Percentiles rank a stretch among this genome's conserved stretches.
phyloP scores from a whole-genome alignment of 192 early-diverging fungal species.

The Umbelopsis vinacea region DNA sequence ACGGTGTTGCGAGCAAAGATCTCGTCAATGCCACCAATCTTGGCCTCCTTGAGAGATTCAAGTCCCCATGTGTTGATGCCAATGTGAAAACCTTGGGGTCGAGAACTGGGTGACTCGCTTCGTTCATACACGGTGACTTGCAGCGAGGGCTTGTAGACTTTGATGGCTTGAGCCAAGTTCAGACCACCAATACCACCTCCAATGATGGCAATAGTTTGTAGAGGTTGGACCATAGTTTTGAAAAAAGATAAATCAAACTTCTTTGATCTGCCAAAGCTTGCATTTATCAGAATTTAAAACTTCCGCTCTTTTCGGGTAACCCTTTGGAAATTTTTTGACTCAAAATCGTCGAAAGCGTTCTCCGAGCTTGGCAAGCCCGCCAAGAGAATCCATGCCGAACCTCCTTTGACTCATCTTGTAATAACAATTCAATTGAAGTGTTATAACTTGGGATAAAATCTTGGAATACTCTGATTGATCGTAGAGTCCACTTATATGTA shows the following conservation, averaged over 20 bases:
- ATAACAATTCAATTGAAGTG: too few species aligned
- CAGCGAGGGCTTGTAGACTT: neutral
- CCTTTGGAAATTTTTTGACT: neutral
- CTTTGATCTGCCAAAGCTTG: too few species aligned
- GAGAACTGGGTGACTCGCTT: neutral
- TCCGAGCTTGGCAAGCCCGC: neutral
- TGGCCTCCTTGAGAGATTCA: conserved; percentile 13
- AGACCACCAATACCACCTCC: conserved; percentile 31
- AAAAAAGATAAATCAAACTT: too few species aligned
- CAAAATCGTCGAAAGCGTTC: neutral
- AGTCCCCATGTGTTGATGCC: conserved; percentile 25
- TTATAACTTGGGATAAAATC: too few species aligned
- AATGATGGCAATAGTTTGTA: conserved; percentile 24
- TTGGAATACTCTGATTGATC: too few species aligned
- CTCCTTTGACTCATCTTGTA: too few species aligned
- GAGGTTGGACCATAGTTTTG: neutral
- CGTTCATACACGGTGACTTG: conserved; percentile 24
- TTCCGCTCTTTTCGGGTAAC: too few species aligned
- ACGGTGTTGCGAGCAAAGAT: neutral
- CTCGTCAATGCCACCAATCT: conserved; percentile 17
- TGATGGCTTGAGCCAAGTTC: conserved; percentile 26
- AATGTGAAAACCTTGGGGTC: conserved; percentile 26
- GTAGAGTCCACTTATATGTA: too few species aligned
- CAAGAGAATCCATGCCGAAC: too few species aligned
- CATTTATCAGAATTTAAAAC: too few species aligned